Evolutionary conservation across 2,329 filamentous ascomycete genomes (phyloP).

Genomic region (Cercospora nicotianae): DNA sequence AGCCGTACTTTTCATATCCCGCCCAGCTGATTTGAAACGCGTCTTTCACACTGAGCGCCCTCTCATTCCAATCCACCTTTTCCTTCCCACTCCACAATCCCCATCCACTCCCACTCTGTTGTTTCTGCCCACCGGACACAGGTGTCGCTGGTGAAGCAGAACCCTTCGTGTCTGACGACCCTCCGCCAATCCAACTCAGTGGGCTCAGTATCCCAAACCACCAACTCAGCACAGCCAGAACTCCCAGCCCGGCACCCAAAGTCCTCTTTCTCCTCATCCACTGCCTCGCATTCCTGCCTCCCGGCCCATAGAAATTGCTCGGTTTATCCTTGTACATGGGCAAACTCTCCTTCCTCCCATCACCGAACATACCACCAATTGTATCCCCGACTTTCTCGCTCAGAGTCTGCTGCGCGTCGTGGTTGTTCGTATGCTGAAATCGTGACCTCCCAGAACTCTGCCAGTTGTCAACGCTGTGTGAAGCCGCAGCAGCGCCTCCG

Average conservation of each 20-base stretch:
- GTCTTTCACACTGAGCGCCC: constrained; percentile 79
- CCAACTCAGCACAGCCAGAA: constrained; percentile 63
- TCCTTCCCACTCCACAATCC: constrained; percentile 57
- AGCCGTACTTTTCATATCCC: constrained; percentile 87
- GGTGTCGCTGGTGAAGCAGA: not conserved
- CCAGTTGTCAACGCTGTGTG: constrained; percentile 20
- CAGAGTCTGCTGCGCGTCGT: constrained; percentile 35
- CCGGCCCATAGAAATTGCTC: constrained; percentile 65
- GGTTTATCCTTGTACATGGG: constrained; percentile 99
- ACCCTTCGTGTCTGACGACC: constrained; percentile 6
- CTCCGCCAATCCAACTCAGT: constrained; percentile 27
- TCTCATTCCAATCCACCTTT: constrained; percentile 69
- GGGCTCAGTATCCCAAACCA: constrained; percentile 64
- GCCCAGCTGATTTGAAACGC: constrained; percentile 92
- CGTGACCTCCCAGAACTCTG: constrained; percentile 25
- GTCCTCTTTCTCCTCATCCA: constrained; percentile 60
- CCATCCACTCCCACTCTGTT: constrained; percentile 31
- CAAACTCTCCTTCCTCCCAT: constrained; percentile 57
- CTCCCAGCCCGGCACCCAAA: constrained; percentile 54
- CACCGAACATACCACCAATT: constrained; percentile 65
- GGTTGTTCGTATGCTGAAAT: constrained; percentile 19
- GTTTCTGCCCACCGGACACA: constrained; percentile 18
- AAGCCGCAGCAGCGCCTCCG: constrained; percentile 13
- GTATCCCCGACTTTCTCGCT: constrained; percentile 58
- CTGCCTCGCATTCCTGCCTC: constrained; percentile 47